Conservation (phyloP, 768 basidiomycete genomes). For the Dentipellis fragilis region DNA sequence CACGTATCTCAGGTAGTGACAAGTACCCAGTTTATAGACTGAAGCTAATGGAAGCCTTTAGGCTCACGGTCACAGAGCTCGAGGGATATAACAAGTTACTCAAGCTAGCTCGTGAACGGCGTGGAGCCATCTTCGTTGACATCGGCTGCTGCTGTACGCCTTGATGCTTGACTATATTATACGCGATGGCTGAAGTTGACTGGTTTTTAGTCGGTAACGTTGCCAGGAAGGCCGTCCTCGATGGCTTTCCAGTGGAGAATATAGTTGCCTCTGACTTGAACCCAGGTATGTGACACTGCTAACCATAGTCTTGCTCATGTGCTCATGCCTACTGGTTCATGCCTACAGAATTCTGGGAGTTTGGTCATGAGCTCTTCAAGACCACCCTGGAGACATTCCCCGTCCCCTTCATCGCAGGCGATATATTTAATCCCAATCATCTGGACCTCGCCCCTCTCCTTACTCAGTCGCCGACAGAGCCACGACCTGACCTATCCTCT, state of each 20-base stretch:
- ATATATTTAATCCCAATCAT: constrained; percentile 37
- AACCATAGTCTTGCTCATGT: background rate
- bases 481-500: constrained; percentile 18
- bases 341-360: constrained; percentile 44
- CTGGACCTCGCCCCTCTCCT: constrained; percentile 23
- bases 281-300: constrained; percentile 19
- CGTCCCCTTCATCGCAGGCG: constrained; percentile 43
- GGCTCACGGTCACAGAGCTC: constrained; percentile 17
- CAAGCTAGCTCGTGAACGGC: constrained; percentile 25
- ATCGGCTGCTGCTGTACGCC: constrained; percentile 35
- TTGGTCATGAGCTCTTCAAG: constrained; percentile 52
- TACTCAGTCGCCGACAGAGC: constrained; percentile 12
- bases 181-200: background rate
- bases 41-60: background rate
- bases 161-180: background rate
- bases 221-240: constrained; percentile 27
- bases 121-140: constrained; percentile 31
- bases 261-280: constrained; percentile 29
- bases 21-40: background rate
- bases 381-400: constrained; percentile 43
- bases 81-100: constrained; percentile 21
- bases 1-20: constrained; percentile 12
- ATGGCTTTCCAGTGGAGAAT: constrained; percentile 32
- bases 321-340: background rate
- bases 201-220: constrained; percentile 29